Conservation (phyloP, 192 early-diverging fungal genomes). For the Coemansia sp. region DNA sequence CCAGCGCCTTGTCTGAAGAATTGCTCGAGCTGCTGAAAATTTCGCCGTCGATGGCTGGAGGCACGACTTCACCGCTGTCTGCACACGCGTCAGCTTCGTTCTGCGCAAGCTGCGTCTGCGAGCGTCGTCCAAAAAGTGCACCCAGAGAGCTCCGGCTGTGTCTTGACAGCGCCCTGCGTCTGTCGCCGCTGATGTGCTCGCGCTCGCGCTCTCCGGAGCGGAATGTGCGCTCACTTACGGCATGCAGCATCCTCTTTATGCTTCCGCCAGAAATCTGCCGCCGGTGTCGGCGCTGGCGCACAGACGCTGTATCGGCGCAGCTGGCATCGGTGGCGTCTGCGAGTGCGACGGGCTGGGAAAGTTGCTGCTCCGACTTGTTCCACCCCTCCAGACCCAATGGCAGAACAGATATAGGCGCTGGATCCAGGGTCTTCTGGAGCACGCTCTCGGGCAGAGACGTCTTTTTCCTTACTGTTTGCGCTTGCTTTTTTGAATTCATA, state of each 20-base stretch:
- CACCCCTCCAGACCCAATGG: too few species aligned
- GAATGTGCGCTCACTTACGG: constrained; percentile 19
- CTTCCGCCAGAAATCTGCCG: constrained; percentile 3
- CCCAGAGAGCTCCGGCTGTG: neutral
- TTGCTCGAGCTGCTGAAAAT: neutral
- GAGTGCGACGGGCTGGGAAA: neutral
- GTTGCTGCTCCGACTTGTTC: too few species aligned
- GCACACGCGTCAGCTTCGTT: neutral
- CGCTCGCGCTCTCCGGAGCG: constrained; percentile 11
- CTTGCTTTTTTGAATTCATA: too few species aligned
- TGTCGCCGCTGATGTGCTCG: neutral
- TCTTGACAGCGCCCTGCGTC: neutral
- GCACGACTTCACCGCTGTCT: neutral
- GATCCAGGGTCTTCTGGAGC: too few species aligned
- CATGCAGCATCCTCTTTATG: constrained; percentile 15
- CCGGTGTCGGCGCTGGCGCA: neutral
- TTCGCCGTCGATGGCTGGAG: neutral
- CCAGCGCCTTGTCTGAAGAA: neutral
- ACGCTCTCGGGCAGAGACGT: too few species aligned
- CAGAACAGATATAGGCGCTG: too few species aligned
- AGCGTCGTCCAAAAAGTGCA: neutral
- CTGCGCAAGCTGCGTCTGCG: neutral
- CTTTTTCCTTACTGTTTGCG: too few species aligned
- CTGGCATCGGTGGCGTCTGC: neutral
- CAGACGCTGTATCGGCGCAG: neutral